Base-by-base conservation (phyloP, 179 eudicot genomes). In the Spinacia oleracea region DNA sequence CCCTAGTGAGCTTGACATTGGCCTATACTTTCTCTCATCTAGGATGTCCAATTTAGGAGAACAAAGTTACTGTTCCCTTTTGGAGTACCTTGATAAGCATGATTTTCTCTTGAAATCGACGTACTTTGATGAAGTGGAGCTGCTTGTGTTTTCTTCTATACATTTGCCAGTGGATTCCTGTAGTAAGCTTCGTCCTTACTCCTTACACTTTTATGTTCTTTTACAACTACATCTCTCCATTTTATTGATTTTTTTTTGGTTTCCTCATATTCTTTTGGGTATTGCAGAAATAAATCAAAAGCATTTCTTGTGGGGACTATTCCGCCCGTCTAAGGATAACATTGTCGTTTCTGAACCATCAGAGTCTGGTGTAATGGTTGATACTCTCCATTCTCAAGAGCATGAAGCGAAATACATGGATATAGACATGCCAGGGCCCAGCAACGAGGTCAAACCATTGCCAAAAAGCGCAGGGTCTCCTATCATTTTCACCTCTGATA, bases 281-380 rank as follows among this genome's bases (percentile, higher is more conserved):
- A 21, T 70, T 77, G 75, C 84, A 84, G 87, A 12, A 53, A 64
- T 84, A 10, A 53, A 71, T 14, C 23, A 72, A 20, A 35, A 71
- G 45, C 32, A 72, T 46, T 84, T 78, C 76, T 78, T 84, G 82
- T 84, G 87, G 87, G 87, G 87, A 9, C 9, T 84, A 51, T 70
- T 80, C 27, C 76, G 79, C 9, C 7, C 51, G 21, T 18, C 9
- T n/a, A 34, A 21, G 62, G 75, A 38, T 34, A 8, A 45, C 56
- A 20, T 11, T 27, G 58, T 4, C 14, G 40, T 25, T 2, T 32
- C 43, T 8, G 70, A 11, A 69, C 15, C 34, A 2, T 43, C 32
- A 69, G 40, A 29, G 42, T 23, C 35, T 64, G 31, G 16, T 21
- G 40, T 5, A 18, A 21, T 35, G 8, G 56, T 27, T 14, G 15